Evolutionary conservation across 805 yeast species (phyloP).

Genomic region (Saturnispora bothae): DNA sequence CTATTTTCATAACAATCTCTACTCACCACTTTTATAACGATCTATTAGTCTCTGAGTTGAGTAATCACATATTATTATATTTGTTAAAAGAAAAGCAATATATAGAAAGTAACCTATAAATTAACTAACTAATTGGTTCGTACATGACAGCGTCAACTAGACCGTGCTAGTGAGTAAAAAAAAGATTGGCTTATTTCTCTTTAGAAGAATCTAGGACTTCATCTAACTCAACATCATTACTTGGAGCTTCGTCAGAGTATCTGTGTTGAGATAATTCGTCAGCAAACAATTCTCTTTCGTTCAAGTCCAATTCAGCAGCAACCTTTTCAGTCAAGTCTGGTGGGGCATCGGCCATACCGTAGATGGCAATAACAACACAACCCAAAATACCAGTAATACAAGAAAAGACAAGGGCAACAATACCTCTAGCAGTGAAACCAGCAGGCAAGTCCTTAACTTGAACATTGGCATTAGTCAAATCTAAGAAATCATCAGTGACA

Average conservation of each 20-base stretch:
- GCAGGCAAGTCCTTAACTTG: constrained; percentile 61
- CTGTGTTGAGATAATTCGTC: constrained; percentile 8
- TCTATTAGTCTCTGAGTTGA: too few species aligned
- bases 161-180: too few species aligned
- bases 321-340: constrained; percentile 50
- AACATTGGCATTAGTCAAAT: constrained; percentile 64
- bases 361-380: constrained; percentile 60
- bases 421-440: constrained; percentile 93
- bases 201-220: not conserved
- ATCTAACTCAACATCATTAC: constrained; percentile 4
- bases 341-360: constrained; percentile 79
- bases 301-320: constrained; percentile 42
- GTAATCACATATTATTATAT: too few species aligned
- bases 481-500: constrained; percentile 48
- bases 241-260: constrained; percentile 11
- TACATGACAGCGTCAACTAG: too few species aligned
- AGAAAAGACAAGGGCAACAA: constrained; percentile 88
- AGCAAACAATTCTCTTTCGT: constrained; percentile 29
- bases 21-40: too few species aligned
- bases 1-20: too few species aligned
- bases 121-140: constrained; percentile 1
- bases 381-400: constrained; percentile 80
- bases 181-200: too few species aligned
- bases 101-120: not conserved
- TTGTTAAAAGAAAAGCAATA: not conserved